Conservation (phyloP, 2,329 filamentous ascomycete genomes). For the Chrysoporthe austroafricana region DNA sequence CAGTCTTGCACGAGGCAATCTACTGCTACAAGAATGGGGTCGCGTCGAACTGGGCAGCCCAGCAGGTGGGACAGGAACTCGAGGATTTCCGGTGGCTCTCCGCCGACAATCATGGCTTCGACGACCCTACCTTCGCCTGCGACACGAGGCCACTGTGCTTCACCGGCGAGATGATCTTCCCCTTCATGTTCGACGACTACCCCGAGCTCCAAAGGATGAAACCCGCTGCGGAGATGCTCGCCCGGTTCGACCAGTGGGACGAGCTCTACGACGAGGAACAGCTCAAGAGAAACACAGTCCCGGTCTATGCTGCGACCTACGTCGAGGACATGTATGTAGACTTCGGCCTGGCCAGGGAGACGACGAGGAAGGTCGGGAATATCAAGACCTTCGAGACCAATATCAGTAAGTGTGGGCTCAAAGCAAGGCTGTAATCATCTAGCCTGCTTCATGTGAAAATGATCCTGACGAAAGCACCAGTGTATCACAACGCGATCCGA, state of each 20-base stretch:
- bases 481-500: constrained; percentile 81
- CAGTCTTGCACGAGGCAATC: constrained; percentile 83
- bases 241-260: constrained; percentile 62
- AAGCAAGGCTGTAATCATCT: too few relatives aligned
- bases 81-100: constrained; percentile 57
- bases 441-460: background rate
- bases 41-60: constrained; percentile 75
- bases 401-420: constrained; percentile 41
- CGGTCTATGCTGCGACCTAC: constrained; percentile 69
- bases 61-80: constrained; percentile 59
- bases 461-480: background rate
- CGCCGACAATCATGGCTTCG: constrained; percentile 43
- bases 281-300: constrained; percentile 66
- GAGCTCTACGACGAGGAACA: constrained; percentile 65
- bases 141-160: constrained; percentile 68
- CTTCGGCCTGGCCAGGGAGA: constrained; percentile 62
- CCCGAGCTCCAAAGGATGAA: constrained; percentile 72
- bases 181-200: constrained; percentile 82
- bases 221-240: constrained; percentile 71
- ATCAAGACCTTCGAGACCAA: constrained; percentile 87
- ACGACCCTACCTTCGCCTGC: constrained; percentile 31
- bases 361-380: constrained; percentile 72
- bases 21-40: constrained; percentile 73
- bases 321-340: constrained; percentile 77
- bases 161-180: constrained; percentile 91